Evolutionary conservation across 352 stramenopile genomes (phyloP).

Genomic region (Pseudoperonospora humuli): DNA sequence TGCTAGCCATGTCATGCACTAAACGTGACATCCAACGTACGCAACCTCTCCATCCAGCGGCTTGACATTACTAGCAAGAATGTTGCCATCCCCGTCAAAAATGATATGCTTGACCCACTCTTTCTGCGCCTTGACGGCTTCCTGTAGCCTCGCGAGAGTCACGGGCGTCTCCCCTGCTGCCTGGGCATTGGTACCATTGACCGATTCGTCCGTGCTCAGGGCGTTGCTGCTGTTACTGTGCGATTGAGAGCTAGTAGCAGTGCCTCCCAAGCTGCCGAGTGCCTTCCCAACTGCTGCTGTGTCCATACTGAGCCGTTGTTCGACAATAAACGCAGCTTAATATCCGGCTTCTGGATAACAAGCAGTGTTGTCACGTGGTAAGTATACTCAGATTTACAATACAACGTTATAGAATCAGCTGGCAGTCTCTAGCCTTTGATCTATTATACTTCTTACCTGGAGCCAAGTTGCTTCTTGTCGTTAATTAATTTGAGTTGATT

Average conservation of each 20-base stretch:
- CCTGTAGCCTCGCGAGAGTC: conserved; percentile 39
- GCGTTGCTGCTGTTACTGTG: conserved; percentile 15
- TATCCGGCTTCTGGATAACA: too few species aligned
- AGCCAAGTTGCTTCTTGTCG: too few species aligned
- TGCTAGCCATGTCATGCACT: too few species aligned
- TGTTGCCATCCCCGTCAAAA: conserved; percentile 47
- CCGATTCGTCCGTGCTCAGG: conserved; percentile 8
- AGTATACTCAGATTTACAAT: too few species aligned
- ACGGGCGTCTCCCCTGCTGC: conserved; percentile 12
- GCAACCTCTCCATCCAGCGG: conserved; percentile 52
- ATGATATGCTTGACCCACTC: conserved; percentile 61
- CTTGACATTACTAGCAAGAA: conserved; percentile 51
- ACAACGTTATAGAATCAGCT: too few species aligned
- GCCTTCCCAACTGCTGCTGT: conserved; percentile 4
- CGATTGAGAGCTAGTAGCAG: conserved; percentile 6
- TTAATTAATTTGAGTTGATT: too few species aligned
- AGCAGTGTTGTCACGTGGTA: too few species aligned
- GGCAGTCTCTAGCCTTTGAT: too few species aligned
- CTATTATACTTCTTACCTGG: too few species aligned
- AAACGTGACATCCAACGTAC: conserved; percentile 22
- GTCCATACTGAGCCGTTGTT: too few species aligned
- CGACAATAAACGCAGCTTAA: too few species aligned
- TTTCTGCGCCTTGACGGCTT: conserved; percentile 46
- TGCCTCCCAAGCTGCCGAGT: conserved; percentile 3
- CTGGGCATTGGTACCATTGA: conserved; percentile 1